Base-by-base conservation (phyloP, 805 yeast species). In the Spathaspora girioi region DNA sequence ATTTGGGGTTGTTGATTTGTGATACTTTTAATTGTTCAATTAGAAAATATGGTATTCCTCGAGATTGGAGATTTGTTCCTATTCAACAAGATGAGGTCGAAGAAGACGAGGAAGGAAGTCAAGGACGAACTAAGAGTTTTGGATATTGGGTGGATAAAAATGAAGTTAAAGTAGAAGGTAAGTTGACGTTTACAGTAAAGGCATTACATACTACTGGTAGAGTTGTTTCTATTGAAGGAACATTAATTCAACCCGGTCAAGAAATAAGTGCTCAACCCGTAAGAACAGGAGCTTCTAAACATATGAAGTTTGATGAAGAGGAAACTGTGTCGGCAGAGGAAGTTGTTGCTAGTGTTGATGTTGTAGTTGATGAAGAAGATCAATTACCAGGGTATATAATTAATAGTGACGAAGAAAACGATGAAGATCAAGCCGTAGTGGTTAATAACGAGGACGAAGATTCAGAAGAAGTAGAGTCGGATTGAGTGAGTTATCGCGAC, bases 1-100 rank as follows among this genome's bases (percentile, higher is more conserved):
- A 94, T 65, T 87, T 94, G 60, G 98, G 97, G 54, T 75, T 94
- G 54, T 78, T 94, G 57, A 77, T 94, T 47, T 92, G 89, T 66
- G 98, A 94, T 70, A 89, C 96, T 1, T 94, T 94, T 75, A 94
- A 94, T 70, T 97, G 97, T 19, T 84, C 93, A 45, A 89, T 94
- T 56, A 89, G 88, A 68, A 84, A 88, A 65, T 84, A 79, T 64
- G 84, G 83, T 59, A 91, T 94, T 54, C 99, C 99, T n/a, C 70
- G 74, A 42, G 79, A 76, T 45, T 94, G 99, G 99, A 75, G 75
- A 32, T 94, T 93, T 68, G 78, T 89, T 49, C 93, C 94, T 47
- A 83, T 79, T 60, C 90, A 89, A 64, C 84, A 78, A 20, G 93
- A 87, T 59, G 89, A 82, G 56, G 57, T 53, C 11, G 47, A 45